Evolutionary conservation across 2,329 filamentous ascomycete genomes (phyloP), one percentile per base, ranked within the genome.

Genomic region (Fusarium sp.): DNA sequence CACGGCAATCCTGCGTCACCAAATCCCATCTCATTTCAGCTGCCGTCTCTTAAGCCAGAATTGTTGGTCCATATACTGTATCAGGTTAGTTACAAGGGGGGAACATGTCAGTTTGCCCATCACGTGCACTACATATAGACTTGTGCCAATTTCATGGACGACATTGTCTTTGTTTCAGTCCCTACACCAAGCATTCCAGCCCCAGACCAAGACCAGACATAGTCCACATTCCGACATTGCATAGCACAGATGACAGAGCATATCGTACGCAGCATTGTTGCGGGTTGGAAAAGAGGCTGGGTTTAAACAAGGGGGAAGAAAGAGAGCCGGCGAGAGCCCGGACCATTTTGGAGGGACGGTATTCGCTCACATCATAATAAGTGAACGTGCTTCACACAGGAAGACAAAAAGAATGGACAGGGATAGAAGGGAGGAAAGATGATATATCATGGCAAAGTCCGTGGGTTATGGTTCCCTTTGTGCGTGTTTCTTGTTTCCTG

Each of bases 161-260:
- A 66, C 65, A 74, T 78, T 76, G 76, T 75, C 76, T 77, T 78
- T 80, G 79, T 80, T 78, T 80, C 78, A 79, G 73, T 64, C 67
- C 52, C 53, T 66, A 57, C 53, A 26, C 65, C 65, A 57, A 69
- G 60, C 78, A 80, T 80, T 80, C 78, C 78, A 79, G 69, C 65
- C 56, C 49, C 61, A 62, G 37, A 63, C 31, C 53, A 56, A 65
- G 58, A 64, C 43, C 41, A 69, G 64, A 65, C 59, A 53, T 39
- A 31, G 51, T 65, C 64, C 55, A 62, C 68, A 70, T 70, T 70
- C 67, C 67, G 67, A 55, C 18, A 70, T 46, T 28, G 30, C 56
- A 55, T 55, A 52, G 18, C 49, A 28, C 48, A 52, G 49, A 26
- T 7, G 16, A 13, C 9, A 42, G 34, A 37, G 23, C 23, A 42